Evolutionary conservation across 345 rosid species (phyloP).

Genomic region (Geranium brycei): DNA sequence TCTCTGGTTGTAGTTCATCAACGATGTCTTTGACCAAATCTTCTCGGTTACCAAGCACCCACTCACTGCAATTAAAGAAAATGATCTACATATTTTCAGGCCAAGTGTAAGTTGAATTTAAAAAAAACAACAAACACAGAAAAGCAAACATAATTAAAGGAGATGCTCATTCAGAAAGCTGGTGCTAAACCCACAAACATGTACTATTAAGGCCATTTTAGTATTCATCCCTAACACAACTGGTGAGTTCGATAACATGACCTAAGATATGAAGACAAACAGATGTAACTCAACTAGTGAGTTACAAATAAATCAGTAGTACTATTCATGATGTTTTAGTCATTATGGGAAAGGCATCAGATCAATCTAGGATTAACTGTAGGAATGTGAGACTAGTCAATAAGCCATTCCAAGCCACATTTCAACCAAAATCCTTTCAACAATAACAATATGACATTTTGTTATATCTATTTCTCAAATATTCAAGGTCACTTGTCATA

Average conservation of each 20-base stretch:
- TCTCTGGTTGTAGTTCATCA: slow-evolving; percentile 56
- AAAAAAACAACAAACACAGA: no score
- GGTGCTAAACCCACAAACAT: no score
- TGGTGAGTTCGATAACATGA: no score
- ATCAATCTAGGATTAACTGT: background rate
- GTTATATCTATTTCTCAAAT: no score
- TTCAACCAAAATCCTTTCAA: background rate
- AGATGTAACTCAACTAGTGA: no score
- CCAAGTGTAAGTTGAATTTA: background rate
- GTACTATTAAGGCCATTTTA: no score
- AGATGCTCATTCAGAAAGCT: no score
- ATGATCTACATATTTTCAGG: background rate
- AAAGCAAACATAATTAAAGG: no score
- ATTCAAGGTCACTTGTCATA: background rate
- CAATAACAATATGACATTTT: no score
- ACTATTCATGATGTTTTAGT: background rate
- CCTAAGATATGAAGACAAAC: background rate
- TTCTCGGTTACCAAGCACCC: slow-evolving; percentile 94
- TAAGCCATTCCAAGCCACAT: background rate
- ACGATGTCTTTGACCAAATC: slow-evolving; percentile 83
- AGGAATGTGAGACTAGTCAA: background rate
- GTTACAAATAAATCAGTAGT: no score
- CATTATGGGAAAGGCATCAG: background rate
- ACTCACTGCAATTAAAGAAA: slow-evolving; percentile 47
- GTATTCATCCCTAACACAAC: no score